Evolutionary conservation across 345 rosid species (phyloP), one percentile per base, ranked within the genome.

Genomic region (Populus davidiana): DNA sequence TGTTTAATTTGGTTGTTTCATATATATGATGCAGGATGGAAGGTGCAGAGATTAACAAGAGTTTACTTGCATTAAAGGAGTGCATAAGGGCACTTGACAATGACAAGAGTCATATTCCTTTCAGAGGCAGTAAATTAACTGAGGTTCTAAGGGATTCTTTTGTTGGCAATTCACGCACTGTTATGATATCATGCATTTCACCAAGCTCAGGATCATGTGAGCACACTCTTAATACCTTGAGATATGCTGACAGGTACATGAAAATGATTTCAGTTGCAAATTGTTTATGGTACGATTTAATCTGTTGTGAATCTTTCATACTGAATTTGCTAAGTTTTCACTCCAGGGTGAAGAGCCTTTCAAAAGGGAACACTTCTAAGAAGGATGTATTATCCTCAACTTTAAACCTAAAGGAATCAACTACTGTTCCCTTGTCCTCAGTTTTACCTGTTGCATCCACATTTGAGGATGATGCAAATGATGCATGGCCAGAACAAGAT

Each of bases 91-190:
- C 99, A 80, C 98, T 96, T 75, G 99, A 96, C 87, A 96, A 92
- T 88, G 98, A 96, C 83, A 97, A 93, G 88, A 94, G 94, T 78
- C 99, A 93, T 83, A 96, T 96, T 85, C 98, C 98, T 81, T 96
- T 96, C 85, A 89, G 99, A 86, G 99, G 99, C 81, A 96, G 99
- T 81, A 96, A 93, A 83, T 79, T 96, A 78, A 96, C 99, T 6
- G 98, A 96, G 87, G 99, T 93, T 83, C 89, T 96, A n/a, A 89
- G 99, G 81, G 99, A 96, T 88, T 96, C 99, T 25, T 96, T 96
- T 72, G 87, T 93, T 59, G 98, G 99, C 72, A 96, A 96, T 83
- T 96, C 99, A 38, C 93, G 99, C 64, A 96, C 99, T 59, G 98
- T 96, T 18, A 96, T 96, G 99, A 85, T 96, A 75, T 96, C 99